phyloP scores from a whole-genome alignment of 169 alveolate genomes.

The Babesia microti region DNA sequence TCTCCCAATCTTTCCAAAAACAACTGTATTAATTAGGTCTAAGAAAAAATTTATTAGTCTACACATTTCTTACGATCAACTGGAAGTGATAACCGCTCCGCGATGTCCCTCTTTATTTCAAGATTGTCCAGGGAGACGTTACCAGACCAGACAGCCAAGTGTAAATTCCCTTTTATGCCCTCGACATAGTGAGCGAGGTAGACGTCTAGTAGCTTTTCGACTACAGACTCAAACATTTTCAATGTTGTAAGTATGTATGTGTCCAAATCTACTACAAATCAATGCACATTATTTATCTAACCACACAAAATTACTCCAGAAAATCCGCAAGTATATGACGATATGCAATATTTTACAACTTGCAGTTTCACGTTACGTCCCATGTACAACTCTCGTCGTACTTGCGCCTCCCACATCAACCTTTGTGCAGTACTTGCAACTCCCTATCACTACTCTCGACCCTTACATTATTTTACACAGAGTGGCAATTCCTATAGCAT shows the following conservation, averaged over 20 bases:
- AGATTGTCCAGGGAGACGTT: slow-evolving; percentile 63
- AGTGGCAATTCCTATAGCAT: no score
- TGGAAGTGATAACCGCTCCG: slow-evolving; percentile 57
- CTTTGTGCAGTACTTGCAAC: background rate
- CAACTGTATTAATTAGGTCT: slow-evolving; percentile 31
- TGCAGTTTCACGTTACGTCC: background rate
- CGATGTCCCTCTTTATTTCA: slow-evolving; percentile 63
- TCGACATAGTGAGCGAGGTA: slow-evolving; percentile 74
- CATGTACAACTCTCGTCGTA: background rate
- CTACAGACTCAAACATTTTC: slow-evolving; percentile 69
- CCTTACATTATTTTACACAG: no score
- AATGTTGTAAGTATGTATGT: slow-evolving; percentile 1
- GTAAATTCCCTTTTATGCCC: slow-evolving; percentile 67
- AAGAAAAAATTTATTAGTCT: slow-evolving; percentile 6
- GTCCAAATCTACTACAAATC: slow-evolving; percentile 1
- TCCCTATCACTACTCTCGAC: no score
- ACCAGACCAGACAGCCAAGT: slow-evolving; percentile 76
- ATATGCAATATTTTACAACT: background rate
- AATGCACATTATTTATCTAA: background rate
- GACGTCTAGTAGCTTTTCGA: slow-evolving; percentile 65
- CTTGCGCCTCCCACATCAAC: background rate
- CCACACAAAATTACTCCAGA: background rate
- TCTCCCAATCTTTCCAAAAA: slow-evolving; percentile 64
- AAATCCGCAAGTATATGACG: background rate
- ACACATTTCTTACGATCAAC: slow-evolving; percentile 22